Conservation (phyloP, 2,329 filamentous ascomycete genomes). For the Salinomyces thailandicus region DNA sequence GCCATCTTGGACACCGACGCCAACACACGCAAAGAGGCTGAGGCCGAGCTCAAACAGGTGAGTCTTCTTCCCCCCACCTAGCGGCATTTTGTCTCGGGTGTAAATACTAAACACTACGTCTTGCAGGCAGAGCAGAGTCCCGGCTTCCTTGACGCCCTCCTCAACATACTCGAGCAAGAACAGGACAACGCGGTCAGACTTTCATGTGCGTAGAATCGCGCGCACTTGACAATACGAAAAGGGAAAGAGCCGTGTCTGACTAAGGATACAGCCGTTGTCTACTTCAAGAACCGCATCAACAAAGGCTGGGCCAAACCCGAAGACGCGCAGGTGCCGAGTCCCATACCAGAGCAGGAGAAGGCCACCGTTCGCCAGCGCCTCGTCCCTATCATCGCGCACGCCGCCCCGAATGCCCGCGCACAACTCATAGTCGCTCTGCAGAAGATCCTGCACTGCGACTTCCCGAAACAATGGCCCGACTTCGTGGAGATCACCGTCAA, state of each 20-base stretch:
- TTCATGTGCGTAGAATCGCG: constrained; percentile 53
- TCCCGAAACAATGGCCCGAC: constrained; percentile 84
- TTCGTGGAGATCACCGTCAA: constrained; percentile 90
- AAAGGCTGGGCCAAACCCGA: constrained; percentile 81
- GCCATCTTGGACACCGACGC: constrained; percentile 65
- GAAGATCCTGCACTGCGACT: constrained; percentile 92
- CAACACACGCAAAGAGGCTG: constrained; percentile 64
- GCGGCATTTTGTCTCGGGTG: too few relatives aligned
- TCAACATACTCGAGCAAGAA: constrained; percentile 84
- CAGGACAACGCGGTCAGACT: constrained; percentile 75
- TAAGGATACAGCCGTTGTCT: constrained; percentile 66
- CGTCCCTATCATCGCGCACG: constrained; percentile 73
- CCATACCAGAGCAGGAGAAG: constrained; percentile 84
- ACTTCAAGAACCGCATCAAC: constrained; percentile 94
- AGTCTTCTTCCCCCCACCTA: constrained; percentile 23
- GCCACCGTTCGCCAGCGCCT: constrained; percentile 74
- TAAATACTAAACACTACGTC: too few relatives aligned
- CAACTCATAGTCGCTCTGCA: constrained; percentile 91
- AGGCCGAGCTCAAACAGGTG: constrained; percentile 74
- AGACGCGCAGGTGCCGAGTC: constrained; percentile 47
- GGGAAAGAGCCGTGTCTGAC: constrained; percentile 10
- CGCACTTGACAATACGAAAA: constrained; percentile 11
- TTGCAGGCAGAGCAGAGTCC: constrained; percentile 81
- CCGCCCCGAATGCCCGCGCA: constrained; percentile 66
- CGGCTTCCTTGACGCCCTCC: constrained; percentile 80